These are phyloP conservation scores for Aspergillus homomorphus DNA, from an alignment of 495 filamentous ascomycete species.

Conservation along the genomic window DNA sequence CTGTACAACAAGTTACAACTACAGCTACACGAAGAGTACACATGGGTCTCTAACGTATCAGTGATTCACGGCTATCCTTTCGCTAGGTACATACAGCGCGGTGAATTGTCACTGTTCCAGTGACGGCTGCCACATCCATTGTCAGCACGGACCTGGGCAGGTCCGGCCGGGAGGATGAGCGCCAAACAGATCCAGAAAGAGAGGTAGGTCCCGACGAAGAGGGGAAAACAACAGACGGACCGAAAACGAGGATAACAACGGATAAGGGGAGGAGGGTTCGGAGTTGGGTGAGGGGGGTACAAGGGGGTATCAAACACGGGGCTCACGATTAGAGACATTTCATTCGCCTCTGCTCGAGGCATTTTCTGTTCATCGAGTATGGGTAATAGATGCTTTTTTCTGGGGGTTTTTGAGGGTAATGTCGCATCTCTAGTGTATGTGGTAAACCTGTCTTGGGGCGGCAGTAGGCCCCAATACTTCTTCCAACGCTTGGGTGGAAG, in stretches of 20 bases:
- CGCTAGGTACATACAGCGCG: conserved; percentile 19
- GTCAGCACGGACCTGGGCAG: conserved; percentile 8
- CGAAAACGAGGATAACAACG: conserved; percentile 7
- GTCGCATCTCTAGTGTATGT: conserved; percentile 14
- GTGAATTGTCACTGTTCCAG: conserved; percentile 23
- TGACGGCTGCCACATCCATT: conserved; percentile 43
- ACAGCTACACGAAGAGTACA: neutral
- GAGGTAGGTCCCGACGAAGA: neutral
- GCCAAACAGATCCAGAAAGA: conserved; percentile 24
- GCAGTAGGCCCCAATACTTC: conserved; percentile 22
- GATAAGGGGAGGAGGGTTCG: conserved; percentile 3
- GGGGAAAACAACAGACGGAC: neutral
- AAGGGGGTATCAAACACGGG: conserved; percentile 20
- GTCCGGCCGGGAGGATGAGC: conserved; percentile 28
- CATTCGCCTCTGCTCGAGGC: neutral
- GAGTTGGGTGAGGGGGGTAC: neutral
- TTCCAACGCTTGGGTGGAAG: conserved; percentile 1
- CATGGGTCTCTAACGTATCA: conserved; percentile 3
- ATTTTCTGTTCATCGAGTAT: neutral
- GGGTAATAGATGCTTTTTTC: conserved; percentile 11
- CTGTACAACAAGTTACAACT: neutral
- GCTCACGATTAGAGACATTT: conserved; percentile 3
- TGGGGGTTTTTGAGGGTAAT: conserved; percentile 13
- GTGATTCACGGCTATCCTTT: conserved; percentile 20
- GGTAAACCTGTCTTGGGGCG: conserved; percentile 17